phyloP scores from a whole-genome alignment of 2,329 filamentous ascomycete genomes.

The Tolypocladium guangdongense region DNA sequence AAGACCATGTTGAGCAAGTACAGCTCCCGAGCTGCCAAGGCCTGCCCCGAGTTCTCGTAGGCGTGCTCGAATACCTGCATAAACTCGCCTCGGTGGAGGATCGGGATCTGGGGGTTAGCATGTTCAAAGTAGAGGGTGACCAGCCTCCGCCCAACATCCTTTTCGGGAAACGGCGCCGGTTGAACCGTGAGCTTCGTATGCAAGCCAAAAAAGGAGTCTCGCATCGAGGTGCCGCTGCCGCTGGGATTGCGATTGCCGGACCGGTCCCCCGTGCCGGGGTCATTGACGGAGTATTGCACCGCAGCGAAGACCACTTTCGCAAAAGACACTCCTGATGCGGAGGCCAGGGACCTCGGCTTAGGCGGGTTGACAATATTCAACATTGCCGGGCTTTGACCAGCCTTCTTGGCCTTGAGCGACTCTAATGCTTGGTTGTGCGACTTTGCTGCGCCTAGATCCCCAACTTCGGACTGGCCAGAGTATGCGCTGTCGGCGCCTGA shows the following conservation, averaged over 20 bases:
- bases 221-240: slow-evolving; percentile 62
- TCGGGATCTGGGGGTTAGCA: slow-evolving; percentile 90
- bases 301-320: slow-evolving; percentile 89
- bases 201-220: slow-evolving; percentile 94
- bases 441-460: slow-evolving; percentile 12
- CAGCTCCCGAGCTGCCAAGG: slow-evolving; percentile 66
- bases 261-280: slow-evolving; percentile 32
- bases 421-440: slow-evolving; percentile 20
- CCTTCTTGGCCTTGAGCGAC: slow-evolving; percentile 24
- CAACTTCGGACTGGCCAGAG: slow-evolving; percentile 20
- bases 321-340: slow-evolving; percentile 86
- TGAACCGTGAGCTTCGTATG: slow-evolving; percentile 84
- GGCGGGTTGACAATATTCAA: slow-evolving; percentile 68
- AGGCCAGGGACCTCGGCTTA: slow-evolving; percentile 72
- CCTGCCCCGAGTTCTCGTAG: slow-evolving; percentile 57
- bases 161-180: slow-evolving; percentile 73
- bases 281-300: slow-evolving; percentile 61
- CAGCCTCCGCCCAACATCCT: slow-evolving; percentile 59
- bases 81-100: slow-evolving; percentile 81
- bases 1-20: slow-evolving; percentile 97
- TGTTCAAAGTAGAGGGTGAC: slow-evolving; percentile 88
- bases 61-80: slow-evolving; percentile 78
- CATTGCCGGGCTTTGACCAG: slow-evolving; percentile 34
- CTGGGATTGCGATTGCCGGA: slow-evolving; percentile 11
- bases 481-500: slow-evolving; percentile 22